phyloP scores from a whole-genome alignment of 1,139 yeast species.

The Hyphopichia burtonii region DNA sequence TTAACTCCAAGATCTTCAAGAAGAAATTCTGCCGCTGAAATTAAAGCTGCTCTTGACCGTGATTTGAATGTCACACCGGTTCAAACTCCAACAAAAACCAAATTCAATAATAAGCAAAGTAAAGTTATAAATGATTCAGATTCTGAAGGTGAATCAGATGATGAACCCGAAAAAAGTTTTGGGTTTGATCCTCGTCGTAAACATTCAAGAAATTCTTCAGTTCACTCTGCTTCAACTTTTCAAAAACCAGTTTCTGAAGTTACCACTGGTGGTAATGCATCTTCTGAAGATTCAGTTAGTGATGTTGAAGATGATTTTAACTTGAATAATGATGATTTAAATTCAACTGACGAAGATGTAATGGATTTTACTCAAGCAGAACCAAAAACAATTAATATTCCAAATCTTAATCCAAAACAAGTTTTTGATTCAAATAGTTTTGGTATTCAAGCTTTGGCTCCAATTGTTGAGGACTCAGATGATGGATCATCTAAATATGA shows the following conservation, averaged over 20 bases:
- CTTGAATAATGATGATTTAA: slow-evolving; percentile 2
- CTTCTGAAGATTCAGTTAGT: slow-evolving; percentile 5
- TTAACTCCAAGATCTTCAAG: slow-evolving; percentile 8
- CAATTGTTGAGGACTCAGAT: slow-evolving; percentile 38
- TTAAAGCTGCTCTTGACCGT: neutral
- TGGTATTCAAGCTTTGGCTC: slow-evolving; percentile 39
- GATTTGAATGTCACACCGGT: neutral
- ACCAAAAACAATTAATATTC: slow-evolving; percentile 2
- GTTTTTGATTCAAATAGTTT: slow-evolving; percentile 30
- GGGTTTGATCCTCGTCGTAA: slow-evolving; percentile 23
- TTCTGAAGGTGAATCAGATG: slow-evolving; percentile 11
- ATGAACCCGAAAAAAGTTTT: slow-evolving; percentile 13
- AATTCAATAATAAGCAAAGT: slow-evolving; percentile 8
- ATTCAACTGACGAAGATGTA: slow-evolving; percentile 2
- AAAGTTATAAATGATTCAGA: slow-evolving; percentile 12
- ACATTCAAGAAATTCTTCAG: slow-evolving; percentile 2
- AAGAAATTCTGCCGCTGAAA: slow-evolving; percentile 6
- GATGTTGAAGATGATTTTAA: slow-evolving; percentile 7
- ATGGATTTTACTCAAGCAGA: slow-evolving; percentile 4
- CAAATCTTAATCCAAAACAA: slow-evolving; percentile 8
- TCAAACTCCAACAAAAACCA: slow-evolving; percentile 4
- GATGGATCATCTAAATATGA: slow-evolving; percentile 39
- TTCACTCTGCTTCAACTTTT: neutral
- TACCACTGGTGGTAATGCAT: neutral
- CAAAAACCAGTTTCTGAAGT: neutral